Evolutionary conservation across 2,329 filamentous ascomycete genomes (phyloP).

Genomic region (Tolypocladium inflatum): DNA sequence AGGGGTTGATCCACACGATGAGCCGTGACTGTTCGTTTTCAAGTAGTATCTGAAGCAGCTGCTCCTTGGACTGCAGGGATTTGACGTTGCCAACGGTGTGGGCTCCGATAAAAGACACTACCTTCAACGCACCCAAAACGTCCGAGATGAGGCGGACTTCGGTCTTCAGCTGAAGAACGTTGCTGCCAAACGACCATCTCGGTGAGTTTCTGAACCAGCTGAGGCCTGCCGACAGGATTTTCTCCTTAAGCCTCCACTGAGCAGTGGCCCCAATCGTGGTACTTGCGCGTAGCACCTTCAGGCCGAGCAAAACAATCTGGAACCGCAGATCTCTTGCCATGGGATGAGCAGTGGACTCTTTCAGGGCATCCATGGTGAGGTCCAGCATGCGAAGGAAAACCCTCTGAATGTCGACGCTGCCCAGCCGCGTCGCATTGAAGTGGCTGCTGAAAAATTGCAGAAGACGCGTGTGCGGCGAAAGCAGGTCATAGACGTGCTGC

Average conservation of each 20-base stretch:
- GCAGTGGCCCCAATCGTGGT: slow-evolving; percentile 54
- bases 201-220: slow-evolving; percentile 81
- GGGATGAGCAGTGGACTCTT: slow-evolving; percentile 64
- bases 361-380: slow-evolving; percentile 67
- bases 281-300: slow-evolving; percentile 66
- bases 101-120: slow-evolving; percentile 50
- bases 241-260: slow-evolving; percentile 80
- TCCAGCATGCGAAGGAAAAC: slow-evolving; percentile 76
- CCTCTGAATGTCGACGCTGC: slow-evolving; percentile 70
- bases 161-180: slow-evolving; percentile 85
- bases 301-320: slow-evolving; percentile 72
- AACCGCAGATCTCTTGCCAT: slow-evolving; percentile 89
- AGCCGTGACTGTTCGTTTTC: slow-evolving; percentile 78
- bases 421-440: slow-evolving; percentile 85
- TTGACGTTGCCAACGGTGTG: slow-evolving; percentile 45
- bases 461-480: slow-evolving; percentile 78
- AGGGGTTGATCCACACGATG: slow-evolving; percentile 80
- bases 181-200: slow-evolving; percentile 92
- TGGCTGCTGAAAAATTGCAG: slow-evolving; percentile 89
- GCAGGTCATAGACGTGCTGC: slow-evolving; percentile 68
- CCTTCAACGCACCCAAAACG: slow-evolving; percentile 57
- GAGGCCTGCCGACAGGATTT: slow-evolving; percentile 75
- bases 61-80: slow-evolving; percentile 68
- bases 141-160: slow-evolving; percentile 77
- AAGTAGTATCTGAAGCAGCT: slow-evolving; percentile 70